These are phyloP conservation scores for Leucocoprinus leucothites DNA, from an alignment of 768 basidiomycete genomes.

Conservation along the genomic window DNA sequence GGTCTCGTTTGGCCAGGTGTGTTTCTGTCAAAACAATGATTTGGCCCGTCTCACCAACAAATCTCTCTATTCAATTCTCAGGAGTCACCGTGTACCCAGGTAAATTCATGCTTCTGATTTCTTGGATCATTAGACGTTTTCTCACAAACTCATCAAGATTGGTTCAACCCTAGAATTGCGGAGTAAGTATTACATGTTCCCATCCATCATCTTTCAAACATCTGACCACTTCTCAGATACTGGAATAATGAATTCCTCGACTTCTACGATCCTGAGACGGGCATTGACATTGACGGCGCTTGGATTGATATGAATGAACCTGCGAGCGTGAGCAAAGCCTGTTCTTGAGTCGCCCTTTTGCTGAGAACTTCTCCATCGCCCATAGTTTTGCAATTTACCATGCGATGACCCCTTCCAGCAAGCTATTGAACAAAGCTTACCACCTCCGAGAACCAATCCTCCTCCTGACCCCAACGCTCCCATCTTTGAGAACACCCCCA, in stretches of 20 bases:
- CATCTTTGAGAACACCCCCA: conserved; percentile 35
- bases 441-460: conserved; percentile 46
- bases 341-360: not conserved
- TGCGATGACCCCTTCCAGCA: conserved; percentile 60
- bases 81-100: conserved; percentile 11
- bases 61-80: not conserved
- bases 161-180: conserved; percentile 55
- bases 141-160: conserved; percentile 34
- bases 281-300: conserved; percentile 65
- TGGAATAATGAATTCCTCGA: conserved; percentile 60
- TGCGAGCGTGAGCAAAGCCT: conserved; percentile 42
- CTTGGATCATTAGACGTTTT: not conserved
- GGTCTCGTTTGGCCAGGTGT: conserved; percentile 66
- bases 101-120: not conserved
- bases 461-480: conserved; percentile 53
- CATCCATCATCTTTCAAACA: not conserved
- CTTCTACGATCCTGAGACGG: conserved; percentile 51
- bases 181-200: conserved; percentile 29
- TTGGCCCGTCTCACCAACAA: not conserved
- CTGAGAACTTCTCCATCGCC: not conserved
- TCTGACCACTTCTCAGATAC: conserved; percentile 31
- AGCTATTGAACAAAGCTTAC: conserved; percentile 48
- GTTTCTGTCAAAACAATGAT: conserved; percentile 52
- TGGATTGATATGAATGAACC: conserved; percentile 84
- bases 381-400: conserved; percentile 60